A percentile compares a stretch with the other conserved stretches of the same genome.
Conservation (phyloP, 78 protist genomes). For the Dictyostelium capitatum region DNA sequence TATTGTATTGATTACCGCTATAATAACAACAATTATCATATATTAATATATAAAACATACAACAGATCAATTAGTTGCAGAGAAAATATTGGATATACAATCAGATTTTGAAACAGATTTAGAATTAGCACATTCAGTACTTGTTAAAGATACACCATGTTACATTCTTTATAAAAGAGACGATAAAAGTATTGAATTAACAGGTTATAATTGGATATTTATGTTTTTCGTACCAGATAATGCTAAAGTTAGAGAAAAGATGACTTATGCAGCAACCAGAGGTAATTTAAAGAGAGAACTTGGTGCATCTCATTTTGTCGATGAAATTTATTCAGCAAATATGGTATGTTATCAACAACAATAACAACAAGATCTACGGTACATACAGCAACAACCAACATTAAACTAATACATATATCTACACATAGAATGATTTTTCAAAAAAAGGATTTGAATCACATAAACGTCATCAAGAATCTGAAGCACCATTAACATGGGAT, state of each 20-base stretch:
- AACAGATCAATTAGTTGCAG: constrained; percentile 51
- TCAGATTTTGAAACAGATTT: constrained; percentile 46
- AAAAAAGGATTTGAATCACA: constrained; percentile 67
- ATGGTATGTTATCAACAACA: constrained; percentile 15
- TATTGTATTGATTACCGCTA: neutral
- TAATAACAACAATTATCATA: neutral
- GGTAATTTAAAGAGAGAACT: constrained; percentile 76
- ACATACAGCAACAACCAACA: neutral
- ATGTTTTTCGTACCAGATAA: constrained; percentile 79
- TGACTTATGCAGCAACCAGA: constrained; percentile 85
- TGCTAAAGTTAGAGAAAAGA: constrained; percentile 85
- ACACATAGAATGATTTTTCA: constrained; percentile 64
- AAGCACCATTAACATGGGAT: constrained; percentile 80
- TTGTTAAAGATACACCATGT: constrained; percentile 47
- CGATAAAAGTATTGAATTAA: constrained; percentile 46
- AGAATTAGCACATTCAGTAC: constrained; percentile 17
- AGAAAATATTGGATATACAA: neutral
- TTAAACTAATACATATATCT: neutral
- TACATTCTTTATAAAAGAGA: constrained; percentile 44
- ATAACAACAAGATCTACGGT: too few species aligned
- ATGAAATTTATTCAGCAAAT: constrained; percentile 79
- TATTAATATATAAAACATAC: neutral
- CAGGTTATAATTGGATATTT: constrained; percentile 70
- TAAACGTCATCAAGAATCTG: constrained; percentile 56
- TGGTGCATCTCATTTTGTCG: constrained; percentile 74